phyloP scores from a whole-genome alignment of 2,329 filamentous ascomycete genomes.

The Diaporthe ampelina region DNA sequence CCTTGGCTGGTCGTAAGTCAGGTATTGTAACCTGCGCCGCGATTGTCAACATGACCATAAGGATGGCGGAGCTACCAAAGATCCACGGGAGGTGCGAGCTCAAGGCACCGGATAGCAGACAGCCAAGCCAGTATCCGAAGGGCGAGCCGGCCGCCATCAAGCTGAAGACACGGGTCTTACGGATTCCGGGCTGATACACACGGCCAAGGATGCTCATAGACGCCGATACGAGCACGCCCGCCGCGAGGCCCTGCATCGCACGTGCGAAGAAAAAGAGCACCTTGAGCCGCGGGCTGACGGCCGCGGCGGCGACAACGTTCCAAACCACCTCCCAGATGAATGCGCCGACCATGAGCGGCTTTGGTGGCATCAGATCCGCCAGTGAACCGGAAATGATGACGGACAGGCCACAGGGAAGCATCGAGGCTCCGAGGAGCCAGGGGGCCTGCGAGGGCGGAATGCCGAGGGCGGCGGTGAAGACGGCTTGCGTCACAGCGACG shows the following conservation, averaged over 20 bases:
- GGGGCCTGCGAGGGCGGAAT: slow-evolving; percentile 4
- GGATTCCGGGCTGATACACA: background rate
- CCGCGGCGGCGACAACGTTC: background rate
- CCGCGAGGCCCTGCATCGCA: slow-evolving; percentile 13
- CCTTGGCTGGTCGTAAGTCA: background rate
- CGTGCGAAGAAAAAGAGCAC: background rate
- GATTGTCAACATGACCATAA: background rate
- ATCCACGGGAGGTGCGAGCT: slow-evolving; percentile 4
- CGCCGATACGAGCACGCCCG: background rate
- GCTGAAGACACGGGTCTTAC: slow-evolving; percentile 15
- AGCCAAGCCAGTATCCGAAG: slow-evolving; percentile 7
- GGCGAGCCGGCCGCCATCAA: slow-evolving; percentile 5
- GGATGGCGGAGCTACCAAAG: background rate
- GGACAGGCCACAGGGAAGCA: background rate
- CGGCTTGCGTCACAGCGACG: background rate
- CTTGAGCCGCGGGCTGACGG: background rate
- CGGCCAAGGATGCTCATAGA: slow-evolving; percentile 21
- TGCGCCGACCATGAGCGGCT: background rate
- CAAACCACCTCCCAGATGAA: background rate
- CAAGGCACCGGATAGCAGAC: background rate
- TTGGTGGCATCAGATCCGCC: background rate
- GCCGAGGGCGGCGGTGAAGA: background rate
- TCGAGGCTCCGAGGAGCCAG: slow-evolving; percentile 3
- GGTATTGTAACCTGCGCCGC: background rate
- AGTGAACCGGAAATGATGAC: slow-evolving; percentile 1